A percentile compares a stretch with the other conserved stretches of the same genome.
Conservation (phyloP, 2,329 filamentous ascomycete species). For the Verticillium tricorpus region DNA sequence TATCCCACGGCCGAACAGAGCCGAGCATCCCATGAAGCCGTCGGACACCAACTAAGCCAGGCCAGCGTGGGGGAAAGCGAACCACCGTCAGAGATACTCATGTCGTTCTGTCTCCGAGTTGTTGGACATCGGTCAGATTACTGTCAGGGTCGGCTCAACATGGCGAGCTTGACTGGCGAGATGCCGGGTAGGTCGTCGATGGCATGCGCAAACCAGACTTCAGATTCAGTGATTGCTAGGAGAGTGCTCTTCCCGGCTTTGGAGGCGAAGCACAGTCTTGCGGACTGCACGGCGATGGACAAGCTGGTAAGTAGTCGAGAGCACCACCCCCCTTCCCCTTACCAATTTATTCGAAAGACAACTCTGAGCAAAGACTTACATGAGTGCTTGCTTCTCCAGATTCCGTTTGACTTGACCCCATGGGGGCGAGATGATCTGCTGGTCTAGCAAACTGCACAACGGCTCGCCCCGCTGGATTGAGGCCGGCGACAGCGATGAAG, state of each 20-base stretch:
- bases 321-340: too few species aligned
- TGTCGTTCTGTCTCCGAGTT: constrained; percentile 2
- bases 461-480: constrained; percentile 7
- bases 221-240: too few species aligned
- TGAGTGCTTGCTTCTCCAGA: constrained; percentile 1
- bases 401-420: constrained; percentile 12
- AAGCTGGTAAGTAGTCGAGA: constrained; percentile 5
- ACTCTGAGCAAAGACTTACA: too few species aligned
- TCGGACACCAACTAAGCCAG: not conserved
- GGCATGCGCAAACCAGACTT: not conserved
- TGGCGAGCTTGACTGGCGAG: constrained; percentile 7
- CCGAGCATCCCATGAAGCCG: constrained; percentile 1
- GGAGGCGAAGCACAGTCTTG: not conserved
- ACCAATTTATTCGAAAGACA: too few species aligned
- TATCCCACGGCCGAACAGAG: constrained; percentile 8
- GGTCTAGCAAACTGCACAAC: constrained; percentile 6
- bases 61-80: too few species aligned
- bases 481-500: constrained; percentile 7
- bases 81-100: too few species aligned
- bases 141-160: constrained; percentile 2
- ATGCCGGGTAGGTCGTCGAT: constrained; percentile 2
- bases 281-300: constrained; percentile 16
- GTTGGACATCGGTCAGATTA: constrained; percentile 8
- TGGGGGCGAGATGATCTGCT: constrained; percentile 12
- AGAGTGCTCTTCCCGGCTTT: too few species aligned